Evolutionary conservation across 1,139 yeast species (phyloP), one percentile per base, ranked within the genome.

Genomic region (Debaryomycetaceae sp.): DNA sequence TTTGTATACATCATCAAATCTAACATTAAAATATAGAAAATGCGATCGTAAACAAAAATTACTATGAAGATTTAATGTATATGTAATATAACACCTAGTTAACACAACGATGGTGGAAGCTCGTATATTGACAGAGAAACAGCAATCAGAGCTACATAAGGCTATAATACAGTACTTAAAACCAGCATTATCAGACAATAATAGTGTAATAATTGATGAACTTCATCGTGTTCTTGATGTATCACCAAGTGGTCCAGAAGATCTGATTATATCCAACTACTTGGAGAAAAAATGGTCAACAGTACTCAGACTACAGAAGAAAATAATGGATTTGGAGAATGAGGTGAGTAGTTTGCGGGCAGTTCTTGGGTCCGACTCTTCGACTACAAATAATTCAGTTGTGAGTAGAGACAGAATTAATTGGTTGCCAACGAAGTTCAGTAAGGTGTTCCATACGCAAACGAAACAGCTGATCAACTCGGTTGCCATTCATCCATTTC

Each of bases 241-340:
- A 7, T 36, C 43, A 3, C 13, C 34, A 11, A 29, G 31, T 6
- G 19, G 45, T 6, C 35, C 34, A 2, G 53, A 53, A 32, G 50
- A 54, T 29, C 53, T 48, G 14, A 50, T 67, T 2, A 70, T 77
- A 14, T 73, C 80, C 39, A 64, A 72, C 44, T 68, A 84, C 38
- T 67, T 91, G 33, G 94, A 87, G 51, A 86, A 83, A 63, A 91
- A 89, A 63, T 91, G 98, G 98, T 75, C 86, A 1, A 83, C 95
- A 0, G 94, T 91, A 5, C 70, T 87, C 29, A 68, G 96, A 39
- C 68, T 91, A 32, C 97, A 91, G 60, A 78, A 83, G 47, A 77
- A 79, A 52, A 82, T 89, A 36, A 66, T 84, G 42, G 94, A 84
- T 41, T 60, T 73, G 24, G 75, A 71, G 45, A 56, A 58, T 58